Evolutionary conservation across 2,329 filamentous ascomycete genomes (phyloP), one percentile per base, ranked within the genome.

Genomic region (Rutstroemia sp.): DNA sequence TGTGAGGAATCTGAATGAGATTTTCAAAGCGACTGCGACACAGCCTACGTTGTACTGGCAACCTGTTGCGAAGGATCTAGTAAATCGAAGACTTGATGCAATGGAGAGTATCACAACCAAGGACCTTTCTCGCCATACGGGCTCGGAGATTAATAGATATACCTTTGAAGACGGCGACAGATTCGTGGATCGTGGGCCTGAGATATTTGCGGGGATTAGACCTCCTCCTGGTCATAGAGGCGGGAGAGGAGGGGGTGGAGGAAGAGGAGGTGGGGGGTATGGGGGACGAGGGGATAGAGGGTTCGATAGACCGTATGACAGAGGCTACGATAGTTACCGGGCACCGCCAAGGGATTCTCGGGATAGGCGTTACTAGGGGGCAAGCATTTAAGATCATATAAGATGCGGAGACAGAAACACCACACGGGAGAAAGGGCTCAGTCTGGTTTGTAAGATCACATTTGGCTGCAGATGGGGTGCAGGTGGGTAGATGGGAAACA

Each of bases 101-200:
- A 74, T 88, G 16, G 75, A 79, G 16, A 66, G 71, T 42, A 64
- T 76, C 3, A 66, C 73, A 5, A 70, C 67, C 16, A 71, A 73
- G 57, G 69, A 74, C 37, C 64, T 71, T 16, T 68, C 66, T 34
- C 68, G 66, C 14, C 71, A 73, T 14, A 72, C 72, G 16, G 76
- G 60, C 69, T 75, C 59, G 72, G 75, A 60, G 72, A 77, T 65
- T 39, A 63, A 88, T 67, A 78, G 87, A 34, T 90, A 89, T 68
- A 86, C 85, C 0, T 91, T 91, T 63, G 86, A 90, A 69, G 75
- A 84, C 56, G 78, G 76, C 0, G 81, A 85, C 58, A 67, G 71
- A 5, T 82, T 91, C 54, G 86, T 91, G 46, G 87, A 91, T 68
- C 78, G 85, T 54, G 88, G 87, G 14, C 82, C 82, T 16, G 88